Percentiles rank a stretch among this genome's conserved stretches.
phyloP scores from a whole-genome alignment of 371 early-diverging fungal species.

The Saksenaea oblongispora region DNA sequence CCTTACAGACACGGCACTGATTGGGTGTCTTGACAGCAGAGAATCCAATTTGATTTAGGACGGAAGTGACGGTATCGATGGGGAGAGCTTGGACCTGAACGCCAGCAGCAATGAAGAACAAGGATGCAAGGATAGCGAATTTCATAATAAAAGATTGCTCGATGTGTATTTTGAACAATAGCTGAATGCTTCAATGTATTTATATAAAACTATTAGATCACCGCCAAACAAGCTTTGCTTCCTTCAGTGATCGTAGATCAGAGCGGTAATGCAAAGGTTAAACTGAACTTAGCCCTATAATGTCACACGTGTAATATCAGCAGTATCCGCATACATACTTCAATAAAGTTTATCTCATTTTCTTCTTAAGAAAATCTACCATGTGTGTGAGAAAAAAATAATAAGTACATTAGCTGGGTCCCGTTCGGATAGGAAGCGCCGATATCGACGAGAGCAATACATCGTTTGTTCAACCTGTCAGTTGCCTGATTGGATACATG shows the following conservation, averaged over 20 bases:
- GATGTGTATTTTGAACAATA: background rate
- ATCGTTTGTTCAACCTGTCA: background rate
- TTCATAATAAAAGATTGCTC: background rate
- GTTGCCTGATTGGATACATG: background rate
- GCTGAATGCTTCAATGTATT: background rate
- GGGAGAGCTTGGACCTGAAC: background rate
- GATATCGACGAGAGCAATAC: background rate
- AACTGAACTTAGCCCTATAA: too few relatives aligned
- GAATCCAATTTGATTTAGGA: background rate
- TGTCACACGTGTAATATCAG: too few relatives aligned
- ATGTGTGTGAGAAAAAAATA: background rate
- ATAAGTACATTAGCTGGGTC: background rate
- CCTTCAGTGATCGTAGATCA: too few relatives aligned
- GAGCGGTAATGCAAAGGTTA: too few relatives aligned
- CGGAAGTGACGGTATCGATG: background rate
- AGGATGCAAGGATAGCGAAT: background rate
- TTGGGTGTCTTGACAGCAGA: background rate
- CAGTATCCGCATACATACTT: too few relatives aligned
- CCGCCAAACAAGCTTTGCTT: too few relatives aligned
- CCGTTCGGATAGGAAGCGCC: background rate
- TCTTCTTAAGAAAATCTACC: background rate
- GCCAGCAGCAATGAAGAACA: conserved; percentile 1
- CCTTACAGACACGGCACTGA: background rate
- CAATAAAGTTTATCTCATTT: too few relatives aligned
- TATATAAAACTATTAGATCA: too few relatives aligned